Evolutionary conservation across 2,329 filamentous ascomycete species (phyloP).

Genomic region (Byssothecium circinans): DNA sequence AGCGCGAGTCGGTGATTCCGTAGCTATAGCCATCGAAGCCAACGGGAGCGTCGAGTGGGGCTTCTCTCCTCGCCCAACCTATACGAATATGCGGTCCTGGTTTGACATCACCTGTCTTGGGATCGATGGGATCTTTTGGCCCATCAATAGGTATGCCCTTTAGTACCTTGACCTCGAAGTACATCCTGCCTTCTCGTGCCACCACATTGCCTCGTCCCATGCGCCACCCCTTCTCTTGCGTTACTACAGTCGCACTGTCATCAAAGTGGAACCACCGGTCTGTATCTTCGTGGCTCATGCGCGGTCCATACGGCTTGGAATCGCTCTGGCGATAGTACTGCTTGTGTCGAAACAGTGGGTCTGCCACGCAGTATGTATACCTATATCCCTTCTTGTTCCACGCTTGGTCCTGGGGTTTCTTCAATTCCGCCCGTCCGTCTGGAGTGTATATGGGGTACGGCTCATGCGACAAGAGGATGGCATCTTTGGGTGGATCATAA

Average conservation of each 20-base stretch:
- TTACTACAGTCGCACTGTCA: slow-evolving; percentile 75
- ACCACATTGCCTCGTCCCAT: slow-evolving; percentile 90
- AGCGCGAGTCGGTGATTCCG: slow-evolving; percentile 83
- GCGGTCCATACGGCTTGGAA: slow-evolving; percentile 76
- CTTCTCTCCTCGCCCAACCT: slow-evolving; percentile 82
- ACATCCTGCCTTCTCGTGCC: slow-evolving; percentile 85
- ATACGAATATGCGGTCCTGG: slow-evolving; percentile 70
- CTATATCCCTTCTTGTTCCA: slow-evolving; percentile 75
- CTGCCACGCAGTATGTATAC: slow-evolving; percentile 88
- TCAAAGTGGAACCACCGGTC: slow-evolving; percentile 80
- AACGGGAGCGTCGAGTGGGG: slow-evolving; percentile 78
- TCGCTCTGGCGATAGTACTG: slow-evolving; percentile 91
- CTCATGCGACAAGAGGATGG: slow-evolving; percentile 52
- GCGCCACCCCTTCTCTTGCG: slow-evolving; percentile 89
- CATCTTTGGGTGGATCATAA: slow-evolving; percentile 53
- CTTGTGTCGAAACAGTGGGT: slow-evolving; percentile 81
- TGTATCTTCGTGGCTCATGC: slow-evolving; percentile 91
- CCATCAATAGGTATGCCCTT: slow-evolving; percentile 65
- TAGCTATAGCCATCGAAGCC: slow-evolving; percentile 94
- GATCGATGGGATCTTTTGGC: slow-evolving; percentile 41
- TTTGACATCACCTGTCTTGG: slow-evolving; percentile 43
- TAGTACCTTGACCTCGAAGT: slow-evolving; percentile 91
- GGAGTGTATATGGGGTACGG: slow-evolving; percentile 48
- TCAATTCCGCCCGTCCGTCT: slow-evolving; percentile 47
- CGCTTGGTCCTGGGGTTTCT: slow-evolving; percentile 56